phyloP scores from a whole-genome alignment of 306 rosid genomes.

The Gastrolobium bilobum region DNA sequence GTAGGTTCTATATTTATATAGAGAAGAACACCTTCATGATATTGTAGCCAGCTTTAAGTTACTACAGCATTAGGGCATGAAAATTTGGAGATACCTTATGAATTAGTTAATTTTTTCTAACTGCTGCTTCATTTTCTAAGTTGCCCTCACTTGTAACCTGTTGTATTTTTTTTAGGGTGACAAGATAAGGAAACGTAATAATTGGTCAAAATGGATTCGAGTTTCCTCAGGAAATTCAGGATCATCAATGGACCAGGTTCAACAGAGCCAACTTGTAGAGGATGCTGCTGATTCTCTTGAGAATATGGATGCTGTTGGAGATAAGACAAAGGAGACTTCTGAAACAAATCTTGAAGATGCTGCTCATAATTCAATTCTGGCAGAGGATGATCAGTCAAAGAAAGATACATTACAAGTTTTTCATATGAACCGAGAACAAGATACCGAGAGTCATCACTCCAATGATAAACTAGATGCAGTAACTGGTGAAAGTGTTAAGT shows the following conservation, averaged over 20 bases:
- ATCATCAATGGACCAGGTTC: conserved; percentile 50
- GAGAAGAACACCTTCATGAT: neutral
- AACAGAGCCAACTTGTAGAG: conserved; percentile 51
- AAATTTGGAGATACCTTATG: conserved; percentile 22
- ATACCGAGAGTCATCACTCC: conserved; percentile 40
- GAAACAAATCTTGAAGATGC: conserved; percentile 54
- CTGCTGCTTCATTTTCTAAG: conserved; percentile 30
- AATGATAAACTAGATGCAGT: conserved; percentile 48
- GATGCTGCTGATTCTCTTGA: conserved; percentile 49
- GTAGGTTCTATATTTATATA: neutral
- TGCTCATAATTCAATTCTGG: conserved; percentile 40
- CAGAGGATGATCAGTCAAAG: conserved; percentile 46
- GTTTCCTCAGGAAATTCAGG: conserved; percentile 59
- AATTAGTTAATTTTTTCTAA: neutral
- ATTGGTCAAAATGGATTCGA: conserved; percentile 85
- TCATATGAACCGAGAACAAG: conserved; percentile 43
- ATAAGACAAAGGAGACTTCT: conserved; percentile 48
- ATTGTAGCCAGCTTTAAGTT: conserved; percentile 15
- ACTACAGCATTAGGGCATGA: conserved; percentile 18
- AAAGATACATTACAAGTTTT: conserved; percentile 47
- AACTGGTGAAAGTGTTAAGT: conserved; percentile 42
- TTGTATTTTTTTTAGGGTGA: conserved; percentile 65
- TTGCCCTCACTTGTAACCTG: conserved; percentile 34
- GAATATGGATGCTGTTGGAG: conserved; percentile 51
- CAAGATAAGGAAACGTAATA: conserved; percentile 74